phyloP scores from a whole-genome alignment of 768 basidiomycete genomes.

The Pulveroboletus sp. region DNA sequence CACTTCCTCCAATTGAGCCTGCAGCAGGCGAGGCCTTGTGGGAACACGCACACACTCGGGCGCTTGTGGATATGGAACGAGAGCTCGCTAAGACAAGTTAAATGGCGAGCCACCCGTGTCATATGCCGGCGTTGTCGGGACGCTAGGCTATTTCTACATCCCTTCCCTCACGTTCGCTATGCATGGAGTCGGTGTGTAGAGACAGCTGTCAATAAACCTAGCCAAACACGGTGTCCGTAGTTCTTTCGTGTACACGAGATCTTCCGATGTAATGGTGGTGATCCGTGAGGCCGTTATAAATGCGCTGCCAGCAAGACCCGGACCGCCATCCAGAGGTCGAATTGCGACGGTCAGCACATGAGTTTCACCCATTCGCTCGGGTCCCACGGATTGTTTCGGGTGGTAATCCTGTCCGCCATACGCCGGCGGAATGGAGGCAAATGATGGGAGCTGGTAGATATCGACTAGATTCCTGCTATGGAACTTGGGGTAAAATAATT shows the following conservation, averaged over 20 bases:
- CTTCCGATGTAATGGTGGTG: not conserved
- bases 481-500: constrained; percentile 1
- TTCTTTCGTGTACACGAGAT: not conserved
- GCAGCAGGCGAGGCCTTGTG: constrained; percentile 59
- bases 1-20: constrained; percentile 62
- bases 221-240: not conserved
- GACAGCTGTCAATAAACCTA: too few relatives aligned
- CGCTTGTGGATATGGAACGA: constrained; percentile 61
- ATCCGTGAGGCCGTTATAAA: not conserved
- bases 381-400: constrained; percentile 15
- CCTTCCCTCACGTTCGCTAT: not conserved
- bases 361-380: not conserved
- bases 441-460: not conserved
- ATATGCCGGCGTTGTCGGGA: not conserved
- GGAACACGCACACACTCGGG: constrained; percentile 68
- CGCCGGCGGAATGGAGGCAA: not conserved
- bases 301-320: not conserved
- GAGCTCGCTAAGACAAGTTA: constrained; percentile 41
- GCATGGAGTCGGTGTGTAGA: too few relatives aligned
- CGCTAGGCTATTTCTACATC: not conserved
- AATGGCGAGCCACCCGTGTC: not conserved
- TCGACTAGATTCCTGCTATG: constrained; percentile 14
- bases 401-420: not conserved
- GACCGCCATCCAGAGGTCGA: constrained; percentile 11
- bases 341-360: not conserved